Conservation (phyloP, 2,329 filamentous ascomycete species). For the Arthrobotrys sphaeroides region DNA sequence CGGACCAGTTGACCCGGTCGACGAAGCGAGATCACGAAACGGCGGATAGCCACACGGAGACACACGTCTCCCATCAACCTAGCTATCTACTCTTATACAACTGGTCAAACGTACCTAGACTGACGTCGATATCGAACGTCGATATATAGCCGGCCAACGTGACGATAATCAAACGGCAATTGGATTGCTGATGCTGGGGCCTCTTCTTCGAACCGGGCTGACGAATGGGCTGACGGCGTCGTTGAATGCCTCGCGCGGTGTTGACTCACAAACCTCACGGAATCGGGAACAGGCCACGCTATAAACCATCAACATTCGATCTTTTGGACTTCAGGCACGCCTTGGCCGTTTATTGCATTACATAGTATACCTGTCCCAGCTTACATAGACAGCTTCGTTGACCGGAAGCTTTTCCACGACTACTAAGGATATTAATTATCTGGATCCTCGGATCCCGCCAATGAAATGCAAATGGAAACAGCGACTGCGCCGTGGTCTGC, state of each 20-base stretch:
- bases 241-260: slow-evolving; percentile 19
- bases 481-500: slow-evolving; percentile 29
- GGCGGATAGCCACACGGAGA: slow-evolving; percentile 10
- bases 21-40: neutral
- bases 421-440: no score
- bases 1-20: neutral
- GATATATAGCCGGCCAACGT: slow-evolving; percentile 35
- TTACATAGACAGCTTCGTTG: neutral
- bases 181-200: slow-evolving; percentile 26
- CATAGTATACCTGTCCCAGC: neutral
- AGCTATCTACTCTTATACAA: no score
- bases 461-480: neutral
- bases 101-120: no score
- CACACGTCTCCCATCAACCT: neutral
- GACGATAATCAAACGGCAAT: neutral
- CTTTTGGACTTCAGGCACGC: slow-evolving; percentile 30
- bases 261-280: slow-evolving; percentile 12
- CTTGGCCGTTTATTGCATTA: neutral
- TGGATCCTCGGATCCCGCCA: slow-evolving; percentile 49
- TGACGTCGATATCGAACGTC: no score
- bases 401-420: no score
- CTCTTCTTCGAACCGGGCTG: slow-evolving; percentile 17
- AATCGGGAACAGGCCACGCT: slow-evolving; percentile 16
- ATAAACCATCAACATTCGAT: slow-evolving; percentile 19
- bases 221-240: slow-evolving; percentile 44